Base-by-base conservation (phyloP, 768 basidiomycete genomes). In the Lactifluus volemus region DNA sequence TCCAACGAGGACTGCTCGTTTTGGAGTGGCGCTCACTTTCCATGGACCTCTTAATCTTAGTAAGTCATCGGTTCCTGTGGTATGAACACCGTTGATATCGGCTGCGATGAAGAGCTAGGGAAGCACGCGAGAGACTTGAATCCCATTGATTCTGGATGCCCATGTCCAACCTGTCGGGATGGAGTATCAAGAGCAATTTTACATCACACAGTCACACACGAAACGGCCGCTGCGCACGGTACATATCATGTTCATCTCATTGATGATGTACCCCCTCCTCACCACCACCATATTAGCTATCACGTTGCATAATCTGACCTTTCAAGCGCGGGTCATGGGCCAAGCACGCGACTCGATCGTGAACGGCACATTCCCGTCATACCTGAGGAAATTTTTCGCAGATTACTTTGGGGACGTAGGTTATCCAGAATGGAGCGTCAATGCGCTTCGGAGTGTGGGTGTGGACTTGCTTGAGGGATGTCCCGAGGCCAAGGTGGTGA, bases 241-340 rank as follows among this genome's bases (percentile, higher is more conserved):
- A 11, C 6, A 45, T 2, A n/a, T 58, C 53, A 60, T 61, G 54
- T 55, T 38, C 38, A 32, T 62, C 36, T 29, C 49, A 55, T 48
- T 41, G 48, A 34, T 55, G 19, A 48, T 49, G 15, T 21, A 53
- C 57, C 30, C n/a, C 30, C 47, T 36, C 66, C 52, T 52, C 36
- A 48, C 52, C 59, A 29, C 21, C 36, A 48, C 52, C 59, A 29
- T 25, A 34, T 42, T 25, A 93, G 91, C 88, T 29, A 72, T 92
- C 58, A 92, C 91, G 4, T 78, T 86, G 61, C 91, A 92, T 67
- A 93, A 93, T 70, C 77, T 92, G 61, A 82, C 84, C 45, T 93
- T 92, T 74, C 89, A 93, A 75, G 92, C 91, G 17, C 84, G 83
- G 64, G 75, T 95, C 10, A 92, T 95, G 89, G 88, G 89, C n/a